Evolutionary conservation across 148 eudicot genomes (phyloP).

Genomic region (Diospyros kaki): DNA sequence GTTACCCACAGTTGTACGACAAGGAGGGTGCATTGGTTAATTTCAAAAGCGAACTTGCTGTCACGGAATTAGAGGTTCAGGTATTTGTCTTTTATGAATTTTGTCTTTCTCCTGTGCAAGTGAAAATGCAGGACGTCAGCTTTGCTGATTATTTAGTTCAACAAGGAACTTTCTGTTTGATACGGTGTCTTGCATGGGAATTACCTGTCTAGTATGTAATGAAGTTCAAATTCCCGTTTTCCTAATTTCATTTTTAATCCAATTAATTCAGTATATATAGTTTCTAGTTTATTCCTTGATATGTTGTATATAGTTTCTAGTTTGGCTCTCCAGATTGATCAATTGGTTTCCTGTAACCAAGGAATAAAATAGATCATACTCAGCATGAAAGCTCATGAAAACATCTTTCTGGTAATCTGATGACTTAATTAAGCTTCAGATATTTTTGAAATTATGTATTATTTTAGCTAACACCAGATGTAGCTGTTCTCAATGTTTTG

Average conservation of each 20-base stretch:
- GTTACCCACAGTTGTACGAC: slow-evolving; percentile 46
- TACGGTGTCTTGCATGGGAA: neutral
- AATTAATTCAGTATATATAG: neutral
- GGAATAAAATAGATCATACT: neutral
- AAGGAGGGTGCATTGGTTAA: slow-evolving; percentile 62
- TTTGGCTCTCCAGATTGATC: slow-evolving; percentile 1
- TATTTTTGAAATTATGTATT: too few species aligned
- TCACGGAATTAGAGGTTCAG: slow-evolving; percentile 74
- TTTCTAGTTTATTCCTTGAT: neutral
- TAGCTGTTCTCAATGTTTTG: too few species aligned
- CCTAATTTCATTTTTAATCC: neutral
- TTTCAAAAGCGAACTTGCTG: slow-evolving; percentile 81
- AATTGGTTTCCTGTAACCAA: neutral
- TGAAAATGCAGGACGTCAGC: neutral
- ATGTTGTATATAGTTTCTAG: neutral
- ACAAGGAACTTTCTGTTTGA: neutral
- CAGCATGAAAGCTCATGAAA: slow-evolving; percentile 1
- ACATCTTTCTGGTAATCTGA: neutral
- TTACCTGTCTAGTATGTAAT: neutral
- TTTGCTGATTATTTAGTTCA: neutral
- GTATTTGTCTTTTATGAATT: slow-evolving; percentile 21
- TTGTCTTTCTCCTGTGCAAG: slow-evolving; percentile 4
- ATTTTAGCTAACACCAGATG: too few species aligned
- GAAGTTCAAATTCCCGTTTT: neutral
- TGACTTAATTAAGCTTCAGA: neutral